phyloP scores from a whole-genome alignment of 176 grass and related monocot genomes.

The Pontederia paniculata region DNA sequence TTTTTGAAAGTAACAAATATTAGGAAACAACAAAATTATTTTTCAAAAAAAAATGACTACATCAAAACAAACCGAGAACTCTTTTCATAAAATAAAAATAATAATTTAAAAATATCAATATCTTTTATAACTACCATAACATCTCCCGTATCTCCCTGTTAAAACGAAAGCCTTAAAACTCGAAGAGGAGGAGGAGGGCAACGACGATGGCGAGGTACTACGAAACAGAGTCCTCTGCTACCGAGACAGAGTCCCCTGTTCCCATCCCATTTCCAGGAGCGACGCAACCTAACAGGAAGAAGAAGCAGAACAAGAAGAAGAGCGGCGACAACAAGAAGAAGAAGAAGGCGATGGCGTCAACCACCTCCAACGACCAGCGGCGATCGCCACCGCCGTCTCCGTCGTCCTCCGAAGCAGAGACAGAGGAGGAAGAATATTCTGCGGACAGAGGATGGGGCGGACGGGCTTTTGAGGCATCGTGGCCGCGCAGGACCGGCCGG shows the following conservation, averaged over 20 bases:
- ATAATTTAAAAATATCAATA: too few species aligned
- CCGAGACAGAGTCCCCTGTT: background rate
- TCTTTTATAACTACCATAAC: too few species aligned
- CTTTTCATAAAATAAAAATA: too few species aligned
- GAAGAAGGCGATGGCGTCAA: background rate
- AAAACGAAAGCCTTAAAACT: too few species aligned
- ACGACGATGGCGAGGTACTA: too few species aligned
- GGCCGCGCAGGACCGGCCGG: constrained; percentile 3
- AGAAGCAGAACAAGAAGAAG: background rate
- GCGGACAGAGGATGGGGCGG: background rate
- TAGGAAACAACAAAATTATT: too few species aligned
- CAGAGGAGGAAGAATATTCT: too few species aligned
- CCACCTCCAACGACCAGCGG: background rate
- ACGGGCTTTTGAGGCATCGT: background rate
- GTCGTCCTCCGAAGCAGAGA: background rate
- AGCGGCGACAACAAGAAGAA: background rate
- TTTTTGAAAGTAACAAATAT: too few species aligned
- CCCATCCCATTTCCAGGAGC: background rate
- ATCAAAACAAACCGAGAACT: too few species aligned
- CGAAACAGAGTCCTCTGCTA: background rate
- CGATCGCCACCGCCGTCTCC: background rate
- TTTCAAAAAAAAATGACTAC: too few species aligned
- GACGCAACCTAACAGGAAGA: background rate
- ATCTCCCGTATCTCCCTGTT: too few species aligned
- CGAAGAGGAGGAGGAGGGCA: too few species aligned